Evolutionary conservation across 148 eudicot genomes (phyloP).

Genomic region (Spergularia marina): DNA sequence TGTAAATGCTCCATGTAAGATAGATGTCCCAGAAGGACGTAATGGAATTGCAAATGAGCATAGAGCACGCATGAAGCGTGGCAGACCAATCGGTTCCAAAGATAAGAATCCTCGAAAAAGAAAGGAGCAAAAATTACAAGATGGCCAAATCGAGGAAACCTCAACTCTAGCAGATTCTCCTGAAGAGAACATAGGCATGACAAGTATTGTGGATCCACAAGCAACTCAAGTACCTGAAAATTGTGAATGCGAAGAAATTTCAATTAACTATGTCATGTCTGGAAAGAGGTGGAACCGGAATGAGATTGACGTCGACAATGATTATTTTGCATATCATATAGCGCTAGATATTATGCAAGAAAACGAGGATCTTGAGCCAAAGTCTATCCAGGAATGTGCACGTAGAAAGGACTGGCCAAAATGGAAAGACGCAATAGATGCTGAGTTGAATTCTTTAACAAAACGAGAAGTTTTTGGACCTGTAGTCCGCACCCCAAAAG

Average conservation of each 20-base stretch:
- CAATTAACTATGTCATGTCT: slow-evolving; percentile 1
- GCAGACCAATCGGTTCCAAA: too few relatives aligned
- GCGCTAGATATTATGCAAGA: background rate
- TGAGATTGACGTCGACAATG: too few relatives aligned
- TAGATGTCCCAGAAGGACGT: too few relatives aligned
- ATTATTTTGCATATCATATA: too few relatives aligned
- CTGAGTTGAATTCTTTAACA: background rate
- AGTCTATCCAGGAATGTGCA: background rate
- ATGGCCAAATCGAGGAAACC: background rate
- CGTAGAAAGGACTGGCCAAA: background rate
- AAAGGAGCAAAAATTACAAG: too few relatives aligned
- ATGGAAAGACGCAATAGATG: slow-evolving; percentile 11
- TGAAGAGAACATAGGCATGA: too few relatives aligned
- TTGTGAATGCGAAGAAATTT: background rate
- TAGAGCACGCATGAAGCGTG: too few relatives aligned
- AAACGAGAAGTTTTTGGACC: slow-evolving; percentile 12
- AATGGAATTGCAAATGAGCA: too few relatives aligned
- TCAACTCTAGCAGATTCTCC: too few relatives aligned
- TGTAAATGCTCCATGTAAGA: too few relatives aligned
- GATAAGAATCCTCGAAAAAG: too few relatives aligned
- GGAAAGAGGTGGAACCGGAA: background rate
- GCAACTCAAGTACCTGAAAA: background rate
- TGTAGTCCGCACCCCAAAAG: background rate
- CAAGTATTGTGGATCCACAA: too few relatives aligned
- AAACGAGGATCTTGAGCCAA: background rate